These are phyloP conservation scores for Pestalotiopsis sp. DNA, from an alignment of 2,329 filamentous ascomycete species.

Conservation along the genomic window DNA sequence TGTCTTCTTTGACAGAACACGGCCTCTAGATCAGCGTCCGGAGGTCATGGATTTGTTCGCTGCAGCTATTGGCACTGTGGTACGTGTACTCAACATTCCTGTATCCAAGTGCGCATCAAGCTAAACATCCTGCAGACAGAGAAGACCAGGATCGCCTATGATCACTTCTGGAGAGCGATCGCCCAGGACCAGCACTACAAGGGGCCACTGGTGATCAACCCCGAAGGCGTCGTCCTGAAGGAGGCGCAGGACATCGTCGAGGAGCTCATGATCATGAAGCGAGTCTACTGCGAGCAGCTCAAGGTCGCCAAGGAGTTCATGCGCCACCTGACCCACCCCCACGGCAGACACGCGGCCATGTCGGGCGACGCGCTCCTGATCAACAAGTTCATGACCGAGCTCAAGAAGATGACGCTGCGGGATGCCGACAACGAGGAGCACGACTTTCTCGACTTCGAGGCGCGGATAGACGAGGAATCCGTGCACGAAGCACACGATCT, in stretches of 20 bases:
- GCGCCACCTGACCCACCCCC: constrained; percentile 7
- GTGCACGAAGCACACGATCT: background rate
- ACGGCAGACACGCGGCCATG: background rate
- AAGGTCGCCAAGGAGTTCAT: constrained; percentile 19
- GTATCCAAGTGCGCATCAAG: constrained; percentile 16
- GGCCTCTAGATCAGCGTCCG: constrained; percentile 29
- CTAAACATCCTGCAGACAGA: background rate
- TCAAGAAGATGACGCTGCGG: background rate
- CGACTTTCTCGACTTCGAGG: background rate
- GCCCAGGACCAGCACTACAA: constrained; percentile 14
- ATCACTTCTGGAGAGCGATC: constrained; percentile 12
- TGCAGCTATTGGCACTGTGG: constrained; percentile 30
- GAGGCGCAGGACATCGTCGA: constrained; percentile 35
- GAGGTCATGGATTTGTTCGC: constrained; percentile 35
- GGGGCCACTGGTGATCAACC: constrained; percentile 26
- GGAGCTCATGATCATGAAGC: constrained; percentile 34
- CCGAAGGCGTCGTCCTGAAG: constrained; percentile 31
- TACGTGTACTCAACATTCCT: constrained; percentile 12
- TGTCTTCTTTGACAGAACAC: constrained; percentile 37
- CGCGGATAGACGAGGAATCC: background rate
- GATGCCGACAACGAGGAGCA: background rate
- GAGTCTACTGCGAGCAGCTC: constrained; percentile 28
- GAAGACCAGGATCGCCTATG: constrained; percentile 13
- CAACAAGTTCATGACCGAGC: background rate
- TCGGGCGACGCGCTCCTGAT: background rate